Percentiles rank a stretch among this genome's conserved stretches.
Evolutionary conservation across 345 rosid species (phyloP).

Genomic region (Populus alba): DNA sequence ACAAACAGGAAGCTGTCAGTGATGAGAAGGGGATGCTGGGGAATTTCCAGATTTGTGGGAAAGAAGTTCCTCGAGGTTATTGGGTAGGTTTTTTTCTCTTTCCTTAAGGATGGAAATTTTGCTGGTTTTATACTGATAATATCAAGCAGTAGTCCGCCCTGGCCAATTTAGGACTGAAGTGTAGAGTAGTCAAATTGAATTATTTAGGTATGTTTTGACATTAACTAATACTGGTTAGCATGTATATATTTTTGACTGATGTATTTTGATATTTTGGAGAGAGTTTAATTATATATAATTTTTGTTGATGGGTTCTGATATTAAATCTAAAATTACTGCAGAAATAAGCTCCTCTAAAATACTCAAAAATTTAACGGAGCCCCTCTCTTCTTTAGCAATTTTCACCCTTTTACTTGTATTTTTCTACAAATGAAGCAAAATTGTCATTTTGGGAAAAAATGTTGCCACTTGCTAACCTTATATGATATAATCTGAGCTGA

Average conservation of each 20-base stretch:
- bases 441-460: neutral
- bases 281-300: neutral
- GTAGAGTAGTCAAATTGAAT: neutral
- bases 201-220: neutral
- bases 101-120: neutral
- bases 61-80: conserved; percentile 95
- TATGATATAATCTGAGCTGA: neutral
- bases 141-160: neutral
- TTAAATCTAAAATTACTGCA: neutral
- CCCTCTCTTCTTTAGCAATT: neutral
- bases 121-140: neutral
- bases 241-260: neutral
- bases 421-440: neutral
- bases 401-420: neutral
- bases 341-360: neutral
- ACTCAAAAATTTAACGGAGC: neutral
- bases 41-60: conserved; percentile 74
- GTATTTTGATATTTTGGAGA: neutral
- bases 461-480: neutral
- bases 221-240: neutral
- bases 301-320: neutral
- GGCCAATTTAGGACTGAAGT: neutral
- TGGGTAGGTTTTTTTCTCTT: conserved; percentile 49
- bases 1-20: conserved; percentile 28
- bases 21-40: conserved; percentile 36